Percentiles rank a stretch among this genome's conserved stretches.
Conservation (phyloP, 257 asterid genomes). For the Nicotiana undulata region DNA sequence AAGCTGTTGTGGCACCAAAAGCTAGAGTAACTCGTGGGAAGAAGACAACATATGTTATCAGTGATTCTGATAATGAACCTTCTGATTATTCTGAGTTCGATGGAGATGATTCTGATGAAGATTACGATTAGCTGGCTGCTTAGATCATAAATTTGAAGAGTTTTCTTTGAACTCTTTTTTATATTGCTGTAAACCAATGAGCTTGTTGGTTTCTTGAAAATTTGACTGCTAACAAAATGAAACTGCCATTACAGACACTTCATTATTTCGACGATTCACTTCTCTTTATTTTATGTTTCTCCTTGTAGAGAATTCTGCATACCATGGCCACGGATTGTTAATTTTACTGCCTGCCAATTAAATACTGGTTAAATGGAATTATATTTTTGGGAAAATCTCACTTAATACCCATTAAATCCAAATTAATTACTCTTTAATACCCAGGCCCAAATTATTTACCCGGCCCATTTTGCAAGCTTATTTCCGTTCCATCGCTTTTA, state of each 20-base stretch:
- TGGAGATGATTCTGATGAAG: constrained; percentile 29
- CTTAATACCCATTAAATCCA: too few species aligned
- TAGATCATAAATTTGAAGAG: neutral
- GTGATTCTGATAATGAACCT: constrained; percentile 60
- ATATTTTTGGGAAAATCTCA: too few species aligned
- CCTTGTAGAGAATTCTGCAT: too few species aligned
- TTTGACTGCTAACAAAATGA: neutral
- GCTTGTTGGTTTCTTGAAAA: constrained; percentile 5
- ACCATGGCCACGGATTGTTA: neutral
- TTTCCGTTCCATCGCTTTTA: too few species aligned
- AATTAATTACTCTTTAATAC: too few species aligned
- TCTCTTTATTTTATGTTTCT: neutral
- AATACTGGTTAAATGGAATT: too few species aligned
- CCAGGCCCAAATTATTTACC: too few species aligned
- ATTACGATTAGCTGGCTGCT: constrained; percentile 12
- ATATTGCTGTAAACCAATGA: neutral
- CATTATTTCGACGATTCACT: neutral
- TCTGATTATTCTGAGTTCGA: constrained; percentile 39
- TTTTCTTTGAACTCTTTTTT: neutral
- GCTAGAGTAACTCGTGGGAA: constrained; percentile 35
- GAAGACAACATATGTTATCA: constrained; percentile 38
- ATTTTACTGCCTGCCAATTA: neutral
- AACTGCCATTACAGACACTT: neutral
- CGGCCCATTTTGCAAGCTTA: too few species aligned
- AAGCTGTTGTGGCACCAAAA: constrained; percentile 27